These are phyloP conservation scores for Lathyrus sativus DNA, from an alignment of 306 rosid species.

Conservation along the genomic window DNA sequence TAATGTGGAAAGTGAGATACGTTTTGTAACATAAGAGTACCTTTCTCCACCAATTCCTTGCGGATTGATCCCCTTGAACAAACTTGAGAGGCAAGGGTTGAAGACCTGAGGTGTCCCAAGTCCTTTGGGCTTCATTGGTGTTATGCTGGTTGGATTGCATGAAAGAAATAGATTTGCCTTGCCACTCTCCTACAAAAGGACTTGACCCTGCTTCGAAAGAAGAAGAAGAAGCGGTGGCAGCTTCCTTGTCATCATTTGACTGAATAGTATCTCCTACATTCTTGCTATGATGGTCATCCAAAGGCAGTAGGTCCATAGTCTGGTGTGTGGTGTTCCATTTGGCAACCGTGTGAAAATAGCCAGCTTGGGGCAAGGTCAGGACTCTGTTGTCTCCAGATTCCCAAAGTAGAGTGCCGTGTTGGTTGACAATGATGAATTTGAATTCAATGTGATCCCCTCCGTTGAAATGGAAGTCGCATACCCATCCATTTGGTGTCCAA, in stretches of 20 bases:
- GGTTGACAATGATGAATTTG: conserved; percentile 57
- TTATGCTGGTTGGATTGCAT: conserved; percentile 73
- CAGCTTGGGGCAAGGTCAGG: conserved; percentile 57
- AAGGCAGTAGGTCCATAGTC: conserved; percentile 50
- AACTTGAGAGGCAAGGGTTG: conserved; percentile 73
- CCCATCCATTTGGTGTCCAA: conserved; percentile 87
- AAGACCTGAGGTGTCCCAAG: conserved; percentile 77
- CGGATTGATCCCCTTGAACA: conserved; percentile 79
- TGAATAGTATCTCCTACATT: conserved; percentile 15
- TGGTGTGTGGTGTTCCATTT: conserved; percentile 64
- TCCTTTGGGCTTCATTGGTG: conserved; percentile 52
- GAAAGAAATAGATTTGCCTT: conserved; percentile 70
- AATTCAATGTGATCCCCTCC: conserved; percentile 54
- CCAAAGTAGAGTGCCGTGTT: conserved; percentile 58
- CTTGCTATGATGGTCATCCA: conserved; percentile 7
- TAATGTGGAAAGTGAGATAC: too few species aligned
- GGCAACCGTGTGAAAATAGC: conserved; percentile 58
- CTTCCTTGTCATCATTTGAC: neutral
- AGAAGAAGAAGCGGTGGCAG: conserved; percentile 9
- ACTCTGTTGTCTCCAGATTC: conserved; percentile 75
- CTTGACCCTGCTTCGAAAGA: conserved; percentile 49
- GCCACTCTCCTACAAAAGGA: conserved; percentile 96
- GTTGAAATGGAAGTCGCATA: conserved; percentile 55
- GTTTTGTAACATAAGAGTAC: conserved; percentile 57
- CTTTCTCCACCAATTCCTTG: conserved; percentile 96